Percentiles rank a stretch among this genome's conserved stretches.
Evolutionary conservation across 495 filamentous ascomycete species (phyloP).

Genomic region (Penicillium cinerascens): DNA sequence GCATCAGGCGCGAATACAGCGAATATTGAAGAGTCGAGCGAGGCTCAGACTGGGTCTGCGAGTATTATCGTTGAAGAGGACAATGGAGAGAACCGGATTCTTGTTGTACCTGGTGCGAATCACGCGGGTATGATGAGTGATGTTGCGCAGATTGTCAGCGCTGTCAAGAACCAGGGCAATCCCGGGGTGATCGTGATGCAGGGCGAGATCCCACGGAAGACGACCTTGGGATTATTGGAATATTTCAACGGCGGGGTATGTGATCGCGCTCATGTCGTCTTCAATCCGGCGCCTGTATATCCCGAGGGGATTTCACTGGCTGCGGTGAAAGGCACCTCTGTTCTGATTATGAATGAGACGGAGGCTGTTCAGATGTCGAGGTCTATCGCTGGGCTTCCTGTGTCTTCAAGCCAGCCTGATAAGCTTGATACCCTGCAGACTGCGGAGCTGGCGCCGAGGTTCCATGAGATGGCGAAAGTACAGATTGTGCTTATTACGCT

Average conservation of each 20-base stretch:
- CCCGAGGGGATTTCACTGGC: conserved; percentile 42
- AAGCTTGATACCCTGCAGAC: conserved; percentile 20
- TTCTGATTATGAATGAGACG: conserved; percentile 79
- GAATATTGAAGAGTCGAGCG: conserved; percentile 10
- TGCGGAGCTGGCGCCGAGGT: conserved; percentile 43
- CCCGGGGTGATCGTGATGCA: conserved; percentile 69
- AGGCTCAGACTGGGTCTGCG: conserved; percentile 22
- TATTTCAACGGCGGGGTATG: conserved; percentile 39
- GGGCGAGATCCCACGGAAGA: conserved; percentile 68
- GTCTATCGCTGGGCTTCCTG: conserved; percentile 16
- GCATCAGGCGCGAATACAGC: conserved; percentile 20
- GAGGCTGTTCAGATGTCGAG: conserved; percentile 64
- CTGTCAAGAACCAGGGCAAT: conserved; percentile 5
- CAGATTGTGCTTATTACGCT: conserved; percentile 71
- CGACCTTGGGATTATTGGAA: conserved; percentile 59
- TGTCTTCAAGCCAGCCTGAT: conserved; percentile 1
- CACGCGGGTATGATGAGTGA: conserved; percentile 33
- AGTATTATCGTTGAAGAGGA: conserved; percentile 28
- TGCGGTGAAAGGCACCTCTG: conserved; percentile 55
- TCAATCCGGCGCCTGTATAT: conserved; percentile 72
- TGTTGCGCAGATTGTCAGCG: conserved; percentile 4
- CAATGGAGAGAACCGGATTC: conserved; percentile 70
- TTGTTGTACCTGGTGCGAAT: conserved; percentile 72
- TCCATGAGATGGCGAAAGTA: conserved; percentile 56
- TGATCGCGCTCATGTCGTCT: conserved; percentile 13